Evolutionary conservation across 768 basidiomycete genomes (phyloP).

Genomic region (Tricholoma matsutake): DNA sequence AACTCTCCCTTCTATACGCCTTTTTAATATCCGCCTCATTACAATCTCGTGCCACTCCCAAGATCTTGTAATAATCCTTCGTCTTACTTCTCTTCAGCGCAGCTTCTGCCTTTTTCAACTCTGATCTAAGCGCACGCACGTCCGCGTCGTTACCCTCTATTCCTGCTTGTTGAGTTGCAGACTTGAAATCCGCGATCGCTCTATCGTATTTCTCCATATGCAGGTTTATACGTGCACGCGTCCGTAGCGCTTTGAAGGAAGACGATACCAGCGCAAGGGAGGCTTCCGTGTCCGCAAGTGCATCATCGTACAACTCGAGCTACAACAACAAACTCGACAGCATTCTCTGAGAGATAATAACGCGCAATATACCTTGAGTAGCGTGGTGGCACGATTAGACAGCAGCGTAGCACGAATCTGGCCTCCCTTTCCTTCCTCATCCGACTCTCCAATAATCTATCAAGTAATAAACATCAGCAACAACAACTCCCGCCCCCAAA

Average conservation of each 20-base stretch:
- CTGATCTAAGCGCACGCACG: slow-evolving; percentile 54
- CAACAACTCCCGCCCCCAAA: too few relatives aligned
- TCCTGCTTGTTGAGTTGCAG: slow-evolving; percentile 71
- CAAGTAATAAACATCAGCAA: neutral
- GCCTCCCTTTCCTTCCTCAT: slow-evolving; percentile 77
- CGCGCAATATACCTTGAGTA: slow-evolving; percentile 55
- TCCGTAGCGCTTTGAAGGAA: slow-evolving; percentile 85
- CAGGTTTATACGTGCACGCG: slow-evolving; percentile 77
- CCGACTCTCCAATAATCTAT: slow-evolving; percentile 63
- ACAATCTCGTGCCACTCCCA: slow-evolving; percentile 59
- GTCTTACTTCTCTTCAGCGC: slow-evolving; percentile 84
- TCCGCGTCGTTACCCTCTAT: slow-evolving; percentile 64
- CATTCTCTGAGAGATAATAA: too few relatives aligned
- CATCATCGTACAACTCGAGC: slow-evolving; percentile 65
- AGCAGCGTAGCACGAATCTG: slow-evolving; percentile 77
- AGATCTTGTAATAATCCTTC: slow-evolving; percentile 87
- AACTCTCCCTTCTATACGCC: slow-evolving; percentile 82
- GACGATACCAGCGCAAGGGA: slow-evolving; percentile 60
- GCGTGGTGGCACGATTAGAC: slow-evolving; percentile 81
- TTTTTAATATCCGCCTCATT: slow-evolving; percentile 81
- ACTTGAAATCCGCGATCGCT: slow-evolving; percentile 71
- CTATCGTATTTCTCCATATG: slow-evolving; percentile 72
- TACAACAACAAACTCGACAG: slow-evolving; percentile 20
- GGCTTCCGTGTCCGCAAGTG: slow-evolving; percentile 65
- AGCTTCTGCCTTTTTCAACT: slow-evolving; percentile 80